Evolutionary conservation across 2,329 filamentous ascomycete species (phyloP).

Genomic region (Colletotrichum ledebouriae): DNA sequence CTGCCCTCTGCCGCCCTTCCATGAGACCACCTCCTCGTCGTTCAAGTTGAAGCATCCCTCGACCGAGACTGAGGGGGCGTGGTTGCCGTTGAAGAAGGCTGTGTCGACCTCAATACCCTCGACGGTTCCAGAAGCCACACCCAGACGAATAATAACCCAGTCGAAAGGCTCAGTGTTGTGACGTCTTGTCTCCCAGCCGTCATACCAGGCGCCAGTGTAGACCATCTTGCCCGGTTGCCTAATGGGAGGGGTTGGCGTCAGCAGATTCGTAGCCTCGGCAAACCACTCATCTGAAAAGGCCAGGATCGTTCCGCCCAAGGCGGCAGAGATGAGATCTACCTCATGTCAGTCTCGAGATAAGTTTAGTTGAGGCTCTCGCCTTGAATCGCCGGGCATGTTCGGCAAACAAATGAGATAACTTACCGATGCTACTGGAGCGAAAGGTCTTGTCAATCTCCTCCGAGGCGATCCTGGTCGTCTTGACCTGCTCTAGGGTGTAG

Average conservation of each 20-base stretch:
- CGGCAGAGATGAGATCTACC: slow-evolving; percentile 72
- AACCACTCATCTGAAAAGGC: slow-evolving; percentile 79
- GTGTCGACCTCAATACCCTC: slow-evolving; percentile 85
- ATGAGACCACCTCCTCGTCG: slow-evolving; percentile 74
- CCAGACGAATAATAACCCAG: slow-evolving; percentile 75
- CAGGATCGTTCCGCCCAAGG: slow-evolving; percentile 73
- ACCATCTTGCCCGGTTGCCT: slow-evolving; percentile 77
- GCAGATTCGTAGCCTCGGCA: slow-evolving; percentile 73
- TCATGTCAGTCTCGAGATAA: slow-evolving; percentile 13
- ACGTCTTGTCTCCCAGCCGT: slow-evolving; percentile 77
- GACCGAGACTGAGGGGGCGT: slow-evolving; percentile 83
- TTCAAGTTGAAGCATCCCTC: slow-evolving; percentile 78
- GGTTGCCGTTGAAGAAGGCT: slow-evolving; percentile 85
- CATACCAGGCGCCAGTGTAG: slow-evolving; percentile 77
- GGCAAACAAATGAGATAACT: slow-evolving; percentile 46
- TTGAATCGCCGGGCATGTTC: no score
- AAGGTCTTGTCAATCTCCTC: slow-evolving; percentile 73
- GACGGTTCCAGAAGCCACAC: slow-evolving; percentile 78
- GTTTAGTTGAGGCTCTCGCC: not conserved
- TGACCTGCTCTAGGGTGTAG: slow-evolving; percentile 69
- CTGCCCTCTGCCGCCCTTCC: slow-evolving; percentile 68
- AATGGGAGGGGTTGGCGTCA: slow-evolving; percentile 74
- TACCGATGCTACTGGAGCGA: slow-evolving; percentile 72
- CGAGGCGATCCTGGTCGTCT: slow-evolving; percentile 62
- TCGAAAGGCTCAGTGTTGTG: slow-evolving; percentile 76